Evolutionary conservation across 352 stramenopile genomes (phyloP), one percentile per base, ranked within the genome.

Genomic region (Globisporangium canariense): DNA sequence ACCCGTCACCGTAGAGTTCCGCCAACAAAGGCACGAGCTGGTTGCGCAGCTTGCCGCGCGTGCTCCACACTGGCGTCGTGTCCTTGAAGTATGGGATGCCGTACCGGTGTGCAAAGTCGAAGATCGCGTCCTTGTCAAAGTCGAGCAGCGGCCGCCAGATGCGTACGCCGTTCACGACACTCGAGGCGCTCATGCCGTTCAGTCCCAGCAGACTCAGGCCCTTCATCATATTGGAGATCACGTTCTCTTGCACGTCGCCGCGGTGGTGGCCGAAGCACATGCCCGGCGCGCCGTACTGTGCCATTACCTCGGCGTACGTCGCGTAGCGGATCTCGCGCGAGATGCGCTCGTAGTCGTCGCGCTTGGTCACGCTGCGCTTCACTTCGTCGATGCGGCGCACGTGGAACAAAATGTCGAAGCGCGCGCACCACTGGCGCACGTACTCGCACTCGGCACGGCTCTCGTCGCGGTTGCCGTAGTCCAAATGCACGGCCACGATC

Each of bases 41-140:
- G 66, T 97, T 97, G 45, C 97, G 86, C 40, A 99, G 73, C 73
- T 99, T 99, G 50, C 97, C 97, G 65, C 97, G 81, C 32, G 96
- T 99, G 43, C 91, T 98, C 97, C 97, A 99, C 65, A 87, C 79
- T 6, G 96, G 94, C 30, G 96, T 99, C 49, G 96, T 98, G 82
- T 99, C 96, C 73, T 98, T 98, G 69, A 98, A 98, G 66, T 98
- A 99, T 6, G 97, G 96, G 55, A 99, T 86, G 62, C 96, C 95
- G 75, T 96, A 99, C 10, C 68, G 81, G 67, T 98, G 94, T 32
- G 96, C 93, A 73, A 98, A 98, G 58, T 97, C 90, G 64, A 97
- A 98, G 57, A 99, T 97, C 18, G 81, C 79, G 53, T 88, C 80
- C 78, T 99, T 99, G 71, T 98, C 89, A 40, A 98, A 89, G 4